Base-by-base conservation (phyloP, 2,329 filamentous ascomycete genomes). In the Penicillium concentricum region DNA sequence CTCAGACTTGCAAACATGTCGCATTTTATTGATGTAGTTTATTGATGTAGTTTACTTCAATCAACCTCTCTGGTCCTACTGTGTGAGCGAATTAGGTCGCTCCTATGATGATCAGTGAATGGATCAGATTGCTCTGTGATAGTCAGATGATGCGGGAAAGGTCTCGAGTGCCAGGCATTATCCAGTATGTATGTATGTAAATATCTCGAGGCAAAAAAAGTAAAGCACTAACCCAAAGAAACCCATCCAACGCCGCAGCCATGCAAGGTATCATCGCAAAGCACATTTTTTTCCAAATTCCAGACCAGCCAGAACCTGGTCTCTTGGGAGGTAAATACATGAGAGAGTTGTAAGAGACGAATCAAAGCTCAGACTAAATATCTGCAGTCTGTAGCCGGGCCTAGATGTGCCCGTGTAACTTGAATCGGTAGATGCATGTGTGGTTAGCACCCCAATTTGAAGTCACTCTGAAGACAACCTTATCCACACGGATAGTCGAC, bases 371-470 rank as follows among this genome's bases (percentile, higher is more conserved):
- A 22, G 18, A 37, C 30, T 16, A 15, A 43, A 38, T 26, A 35
- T 30, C 41, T n/a, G n/a, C 4, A 18, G 41, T 34, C 41, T n/a
- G n/a, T 6, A 18, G 20, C 38, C n/a, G 22, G 18, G 20, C 34
- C 57, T 63, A 75, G 32, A 67, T 10, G 57, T 72, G 67, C 4
- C 78, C 78, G 62, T 78, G 72, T 47, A 80, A 54, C 46, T 74
- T 73, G 50, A 79, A 57, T n/a, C 78, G 74, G 64, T 79, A 80
- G 37, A 80, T 60, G 60, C 78, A 81, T 1, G 77, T 79, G 53
- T 75, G 65, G 22, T 73, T 65, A 5, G 65, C 71, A 5, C 78
- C 78, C 72, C 78, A 78, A 54, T 79, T 80, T 1, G 71, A 74
- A 20, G 70, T 74, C 2, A 76, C 70, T 6, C 78, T 69, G 32